These are phyloP conservation scores for Tripterygium wilfordii DNA, from an alignment of 177 flowering plant genomes.

Conservation along the genomic window DNA sequence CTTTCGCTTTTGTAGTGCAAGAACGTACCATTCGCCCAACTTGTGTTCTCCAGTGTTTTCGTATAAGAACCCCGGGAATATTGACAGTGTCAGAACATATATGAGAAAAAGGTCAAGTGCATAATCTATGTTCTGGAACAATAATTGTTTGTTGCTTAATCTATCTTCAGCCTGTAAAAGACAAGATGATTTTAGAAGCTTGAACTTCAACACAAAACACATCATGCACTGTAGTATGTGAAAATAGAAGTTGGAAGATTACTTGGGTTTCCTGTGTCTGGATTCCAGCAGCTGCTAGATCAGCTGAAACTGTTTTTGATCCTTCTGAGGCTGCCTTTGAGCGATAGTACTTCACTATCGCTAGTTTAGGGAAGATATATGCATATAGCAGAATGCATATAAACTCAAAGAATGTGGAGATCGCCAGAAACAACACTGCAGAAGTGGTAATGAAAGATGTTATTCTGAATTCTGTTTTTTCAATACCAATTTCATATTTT, in stretches of 20 bases:
- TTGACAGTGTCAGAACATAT: slow-evolving; percentile 75
- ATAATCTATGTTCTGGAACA: slow-evolving; percentile 62
- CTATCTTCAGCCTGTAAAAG: slow-evolving; percentile 42
- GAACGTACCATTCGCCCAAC: slow-evolving; percentile 66
- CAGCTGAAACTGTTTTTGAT: slow-evolving; percentile 73
- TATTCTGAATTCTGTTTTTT: too few species aligned
- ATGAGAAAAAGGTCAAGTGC: slow-evolving; percentile 53
- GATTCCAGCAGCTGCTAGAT: slow-evolving; percentile 74
- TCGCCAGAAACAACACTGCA: slow-evolving; percentile 53
- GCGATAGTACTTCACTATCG: slow-evolving; percentile 73
- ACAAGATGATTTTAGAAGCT: too few species aligned
- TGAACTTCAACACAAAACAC: too few species aligned
- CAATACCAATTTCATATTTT: too few species aligned
- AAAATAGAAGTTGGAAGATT: neutral
- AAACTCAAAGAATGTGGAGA: slow-evolving; percentile 55
- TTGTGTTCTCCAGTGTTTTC: slow-evolving; percentile 79
- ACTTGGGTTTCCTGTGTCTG: slow-evolving; percentile 16
- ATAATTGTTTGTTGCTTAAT: slow-evolving; percentile 52
- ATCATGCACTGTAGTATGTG: too few species aligned
- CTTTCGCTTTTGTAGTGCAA: neutral
- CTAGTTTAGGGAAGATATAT: slow-evolving; percentile 53
- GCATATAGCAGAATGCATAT: slow-evolving; percentile 63
- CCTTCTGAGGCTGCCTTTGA: slow-evolving; percentile 82
- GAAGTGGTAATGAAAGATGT: neutral
- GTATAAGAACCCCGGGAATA: slow-evolving; percentile 83